Percentiles rank a stretch among this genome's conserved stretches.
phyloP scores from a whole-genome alignment of 208 protist genomes.

The Wallacemonas sp. region DNA sequence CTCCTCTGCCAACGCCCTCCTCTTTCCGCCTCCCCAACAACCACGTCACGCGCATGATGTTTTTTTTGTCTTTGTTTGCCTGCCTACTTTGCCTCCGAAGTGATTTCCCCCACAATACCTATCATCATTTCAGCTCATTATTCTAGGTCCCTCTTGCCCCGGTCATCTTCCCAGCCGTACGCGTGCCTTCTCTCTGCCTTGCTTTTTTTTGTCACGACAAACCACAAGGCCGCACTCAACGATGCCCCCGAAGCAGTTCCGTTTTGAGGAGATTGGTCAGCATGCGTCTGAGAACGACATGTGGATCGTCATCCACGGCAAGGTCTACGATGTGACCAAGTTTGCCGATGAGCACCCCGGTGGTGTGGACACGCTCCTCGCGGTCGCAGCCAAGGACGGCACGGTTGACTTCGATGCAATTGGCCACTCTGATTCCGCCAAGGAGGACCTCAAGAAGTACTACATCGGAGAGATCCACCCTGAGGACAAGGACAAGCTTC shows the following conservation, averaged over 20 bases:
- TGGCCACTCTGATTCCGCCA: constrained; percentile 70
- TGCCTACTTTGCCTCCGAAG: too few species aligned
- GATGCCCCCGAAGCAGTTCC: constrained; percentile 34
- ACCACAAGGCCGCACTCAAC: background rate
- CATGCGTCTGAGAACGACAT: constrained; percentile 67
- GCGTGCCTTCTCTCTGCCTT: too few species aligned
- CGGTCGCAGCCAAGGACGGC: constrained; percentile 82
- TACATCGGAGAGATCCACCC: constrained; percentile 81
- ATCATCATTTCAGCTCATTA: background rate
- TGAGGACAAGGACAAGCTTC: constrained; percentile 46
- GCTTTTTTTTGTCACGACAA: too few species aligned
- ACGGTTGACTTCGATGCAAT: constrained; percentile 84
- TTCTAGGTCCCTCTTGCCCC: background rate
- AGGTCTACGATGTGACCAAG: constrained; percentile 86
- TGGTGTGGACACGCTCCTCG: constrained; percentile 81
- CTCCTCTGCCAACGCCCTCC: too few species aligned
- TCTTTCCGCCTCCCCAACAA: too few species aligned
- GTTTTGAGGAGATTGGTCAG: constrained; percentile 59
- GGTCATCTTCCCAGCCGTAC: background rate
- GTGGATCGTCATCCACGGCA: constrained; percentile 86
- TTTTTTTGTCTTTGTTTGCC: too few species aligned
- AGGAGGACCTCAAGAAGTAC: constrained; percentile 65
- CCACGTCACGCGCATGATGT: too few species aligned
- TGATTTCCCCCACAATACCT: too few species aligned
- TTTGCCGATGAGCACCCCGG: constrained; percentile 92